phyloP scores from a whole-genome alignment of 352 stramenopile species.

The Phytophthora citricola region DNA sequence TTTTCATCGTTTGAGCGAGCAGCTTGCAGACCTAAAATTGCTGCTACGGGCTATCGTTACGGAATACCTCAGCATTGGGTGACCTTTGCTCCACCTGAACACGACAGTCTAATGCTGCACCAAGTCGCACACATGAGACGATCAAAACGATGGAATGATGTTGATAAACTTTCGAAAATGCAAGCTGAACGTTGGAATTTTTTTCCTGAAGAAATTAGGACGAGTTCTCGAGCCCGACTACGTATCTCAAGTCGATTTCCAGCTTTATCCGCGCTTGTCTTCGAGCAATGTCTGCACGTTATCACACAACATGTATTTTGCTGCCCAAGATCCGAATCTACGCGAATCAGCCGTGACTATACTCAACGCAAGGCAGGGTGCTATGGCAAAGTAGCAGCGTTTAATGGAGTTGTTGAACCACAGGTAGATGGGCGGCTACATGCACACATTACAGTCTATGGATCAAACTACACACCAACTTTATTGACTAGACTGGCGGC shows the following conservation, averaged over 20 bases:
- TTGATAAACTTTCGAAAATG: neutral
- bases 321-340: neutral
- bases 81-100: neutral
- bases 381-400: constrained; percentile 18
- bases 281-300: neutral
- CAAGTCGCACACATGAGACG: neutral
- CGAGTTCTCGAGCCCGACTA: neutral
- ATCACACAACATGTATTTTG: neutral
- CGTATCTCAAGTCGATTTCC: neutral
- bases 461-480: neutral
- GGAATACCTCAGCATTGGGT: neutral
- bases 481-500: neutral
- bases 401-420: constrained; percentile 26
- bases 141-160: neutral
- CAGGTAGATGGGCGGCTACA: constrained; percentile 30
- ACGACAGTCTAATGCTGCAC: neutral
- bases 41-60: neutral
- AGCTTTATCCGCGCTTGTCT: neutral
- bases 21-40: neutral
- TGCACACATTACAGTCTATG: constrained; percentile 15
- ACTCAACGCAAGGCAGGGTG: constrained; percentile 1
- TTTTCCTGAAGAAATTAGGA: neutral
- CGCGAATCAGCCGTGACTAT: constrained; percentile 11
- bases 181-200: neutral
- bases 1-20: neutral